phyloP scores from a whole-genome alignment of 805 yeast genomes.

The Aciculoconidium aculeatum region DNA sequence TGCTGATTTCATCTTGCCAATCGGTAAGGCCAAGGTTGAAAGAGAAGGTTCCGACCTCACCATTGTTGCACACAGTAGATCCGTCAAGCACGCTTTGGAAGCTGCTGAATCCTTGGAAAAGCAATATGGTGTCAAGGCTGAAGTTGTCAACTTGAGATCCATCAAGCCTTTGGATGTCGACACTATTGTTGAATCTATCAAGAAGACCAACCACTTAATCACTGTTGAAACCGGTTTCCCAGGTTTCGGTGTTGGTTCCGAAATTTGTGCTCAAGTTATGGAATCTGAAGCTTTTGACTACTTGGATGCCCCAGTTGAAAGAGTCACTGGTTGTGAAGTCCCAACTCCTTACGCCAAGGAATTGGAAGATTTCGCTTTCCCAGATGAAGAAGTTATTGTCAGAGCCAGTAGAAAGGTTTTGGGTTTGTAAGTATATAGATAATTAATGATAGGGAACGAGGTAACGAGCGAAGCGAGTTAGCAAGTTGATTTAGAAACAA shows the following conservation, averaged over 20 bases:
- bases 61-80: constrained; percentile 87
- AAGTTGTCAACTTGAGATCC: constrained; percentile 91
- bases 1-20: constrained; percentile 85
- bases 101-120: constrained; percentile 86
- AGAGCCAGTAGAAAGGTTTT: constrained; percentile 81
- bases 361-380: constrained; percentile 98
- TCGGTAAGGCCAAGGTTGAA: constrained; percentile 95
- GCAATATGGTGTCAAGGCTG: constrained; percentile 84
- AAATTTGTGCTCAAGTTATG: constrained; percentile 95
- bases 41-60: constrained; percentile 87
- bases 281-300: constrained; percentile 97
- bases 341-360: constrained; percentile 98
- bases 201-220: constrained; percentile 94
- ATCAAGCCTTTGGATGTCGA: constrained; percentile 94
- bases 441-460: no score
- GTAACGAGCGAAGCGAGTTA: no score
- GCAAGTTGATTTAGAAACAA: no score
- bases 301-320: constrained; percentile 96
- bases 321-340: constrained; percentile 99
- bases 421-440: constrained; percentile 49
- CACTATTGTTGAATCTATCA: constrained; percentile 78
- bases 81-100: constrained; percentile 76
- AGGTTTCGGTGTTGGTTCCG: constrained; percentile 97
- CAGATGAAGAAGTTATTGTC: constrained; percentile 84
- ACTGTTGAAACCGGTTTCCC: constrained; percentile 98